These are phyloP conservation scores for Heritiera littoralis DNA, from an alignment of 345 rosid genomes.

Conservation along the genomic window DNA sequence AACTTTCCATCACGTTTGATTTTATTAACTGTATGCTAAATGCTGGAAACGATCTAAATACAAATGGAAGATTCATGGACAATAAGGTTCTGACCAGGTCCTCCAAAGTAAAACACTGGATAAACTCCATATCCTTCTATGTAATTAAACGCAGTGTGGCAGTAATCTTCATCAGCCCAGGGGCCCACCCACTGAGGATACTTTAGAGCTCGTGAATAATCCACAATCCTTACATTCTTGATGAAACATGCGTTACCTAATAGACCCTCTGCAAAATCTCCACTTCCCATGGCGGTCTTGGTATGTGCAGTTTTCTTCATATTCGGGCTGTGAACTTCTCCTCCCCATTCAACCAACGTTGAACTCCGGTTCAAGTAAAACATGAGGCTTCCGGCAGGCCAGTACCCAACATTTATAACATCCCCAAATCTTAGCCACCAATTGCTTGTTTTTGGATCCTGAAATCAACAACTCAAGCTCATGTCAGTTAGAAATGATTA, in stretches of 20 bases:
- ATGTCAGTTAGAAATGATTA: neutral
- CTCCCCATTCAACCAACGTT: constrained; percentile 56
- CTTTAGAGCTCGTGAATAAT: neutral
- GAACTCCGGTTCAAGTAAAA: constrained; percentile 33
- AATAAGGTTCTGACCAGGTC: neutral
- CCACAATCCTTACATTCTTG: neutral
- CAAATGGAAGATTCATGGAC: neutral
- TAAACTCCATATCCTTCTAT: neutral
- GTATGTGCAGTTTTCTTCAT: constrained; percentile 52
- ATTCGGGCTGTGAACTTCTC: constrained; percentile 49
- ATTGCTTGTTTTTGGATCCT: constrained; percentile 46
- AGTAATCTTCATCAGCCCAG: neutral
- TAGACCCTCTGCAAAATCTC: neutral
- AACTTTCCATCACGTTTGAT: neutral
- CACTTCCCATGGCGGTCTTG: constrained; percentile 55
- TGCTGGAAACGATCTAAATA: neutral
- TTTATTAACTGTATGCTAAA: neutral
- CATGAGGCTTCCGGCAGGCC: constrained; percentile 46
- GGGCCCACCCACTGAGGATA: neutral
- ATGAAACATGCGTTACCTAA: too few relatives aligned
- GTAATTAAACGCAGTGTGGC: neutral
- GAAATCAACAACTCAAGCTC: neutral
- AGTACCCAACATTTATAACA: constrained; percentile 34
- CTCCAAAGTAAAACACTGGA: neutral
- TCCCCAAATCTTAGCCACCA: constrained; percentile 47